Base-by-base conservation (phyloP, 768 basidiomycete genomes). In the Amyloporia xantha region DNA sequence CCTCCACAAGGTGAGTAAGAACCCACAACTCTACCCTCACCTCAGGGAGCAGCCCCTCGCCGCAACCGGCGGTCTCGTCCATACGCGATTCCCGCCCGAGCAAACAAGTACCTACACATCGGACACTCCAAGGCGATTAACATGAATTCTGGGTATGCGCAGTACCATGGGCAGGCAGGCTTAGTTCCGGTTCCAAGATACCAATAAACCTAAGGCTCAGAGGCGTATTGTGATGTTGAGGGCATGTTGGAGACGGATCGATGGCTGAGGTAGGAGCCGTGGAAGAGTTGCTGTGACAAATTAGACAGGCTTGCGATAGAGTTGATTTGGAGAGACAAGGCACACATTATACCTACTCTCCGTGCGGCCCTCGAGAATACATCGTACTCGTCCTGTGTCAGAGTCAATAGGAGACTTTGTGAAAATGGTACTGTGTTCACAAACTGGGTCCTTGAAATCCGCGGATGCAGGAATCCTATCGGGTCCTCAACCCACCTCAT, bases 41-140 rank as follows among this genome's bases (percentile, higher is more conserved):
- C 79, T 96, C 44, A 85, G 86, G 40, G 83, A 91, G 53, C 73
- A 79, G 48, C 96, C 98, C 62, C 70, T 98, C 35, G 75, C 79
- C 7, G 75, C 74, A 4, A 98, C 96, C 0, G 78, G 77, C 12
- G 90, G 92, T 6, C 71, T 78, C 43, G 94, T 98, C 3, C 85
- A 84, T 71, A 99, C 96, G 10, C 90, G 96, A 33, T 99, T 99
- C 69, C 96, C 96, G 21, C 96, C 96, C 2, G 96, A 99, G 68
- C 96, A 2, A 99, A 99, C 62, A 96, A 96, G 11, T 98, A 79
- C 68, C 75, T 98, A 33, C 96, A 92, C 59, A 86, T 91, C 56
- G 95, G 95, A 2, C 96, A 99, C 62, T 97, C 94, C 43, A 99
- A 99, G 63, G 95, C 96, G 2, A 97, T 99, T 60, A 94, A 96